Evolutionary conservation across 2,329 filamentous ascomycete species (phyloP), one percentile per base, ranked within the genome.

Genomic region (Microcyclosporella mali): DNA sequence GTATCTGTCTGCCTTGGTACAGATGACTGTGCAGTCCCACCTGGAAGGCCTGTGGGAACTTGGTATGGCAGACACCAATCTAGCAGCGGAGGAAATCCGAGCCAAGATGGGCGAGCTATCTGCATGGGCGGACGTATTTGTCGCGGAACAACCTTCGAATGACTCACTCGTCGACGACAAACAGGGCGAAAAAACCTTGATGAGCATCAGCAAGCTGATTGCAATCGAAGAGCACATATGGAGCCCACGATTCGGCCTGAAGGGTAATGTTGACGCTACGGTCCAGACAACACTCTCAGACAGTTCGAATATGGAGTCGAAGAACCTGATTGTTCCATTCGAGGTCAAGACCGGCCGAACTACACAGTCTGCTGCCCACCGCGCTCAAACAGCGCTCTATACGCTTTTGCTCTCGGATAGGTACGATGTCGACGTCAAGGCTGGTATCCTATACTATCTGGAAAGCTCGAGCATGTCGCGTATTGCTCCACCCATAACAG

Each of bases 211-310:
- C 58, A 98, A 97, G 61, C 72, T 98, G 19, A 81, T 98, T 11
- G 92, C 97, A 60, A 86, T 98, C 8, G 92, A 98, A 63, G 92
- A 98, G 64, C 92, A 97, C 60, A 82, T 98, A 19, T 98, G 92
- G 92, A 97, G 90, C 6, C 92, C 92, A 0, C 90, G 88, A 79
- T 98, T 94, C 61, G 92, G 92, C 0, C 72, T 98, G 12, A 98
- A 98, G 64, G 92, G 92, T 21, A 98, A 97, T 56, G 92, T 98
- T 46, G 92, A 98, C 67, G 92, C 92, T 19, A 97, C 92, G 0
- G 85, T 98, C 1, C 87, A 98, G 67, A 84, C 92, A 12, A 79
- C 78, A 0, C 85, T 95, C 72, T 72, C 78, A 42, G 84, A 94
- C 43, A 78, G 80, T 18, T 70, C 75, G n/a, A 73, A 77, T 21